Conservation (phyloP, 1,139 yeast species). For the Sugiyamaella japonica region DNA sequence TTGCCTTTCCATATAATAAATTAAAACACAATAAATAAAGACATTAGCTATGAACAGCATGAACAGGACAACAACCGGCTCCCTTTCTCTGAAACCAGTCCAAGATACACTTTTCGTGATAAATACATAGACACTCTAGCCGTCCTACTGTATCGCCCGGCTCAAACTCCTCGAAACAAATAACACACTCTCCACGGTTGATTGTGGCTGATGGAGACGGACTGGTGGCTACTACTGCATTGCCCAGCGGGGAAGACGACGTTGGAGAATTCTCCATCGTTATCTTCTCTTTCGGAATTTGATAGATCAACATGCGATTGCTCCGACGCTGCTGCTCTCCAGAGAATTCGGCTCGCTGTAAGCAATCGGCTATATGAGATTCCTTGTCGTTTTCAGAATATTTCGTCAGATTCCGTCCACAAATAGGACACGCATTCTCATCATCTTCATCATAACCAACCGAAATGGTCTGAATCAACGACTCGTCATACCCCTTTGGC, state of each 20-base stretch:
- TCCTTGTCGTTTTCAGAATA: slow-evolving; percentile 54
- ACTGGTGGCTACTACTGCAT: slow-evolving; percentile 10
- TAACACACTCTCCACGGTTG: slow-evolving; percentile 68
- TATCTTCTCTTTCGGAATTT: slow-evolving; percentile 53
- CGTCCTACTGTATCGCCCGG: slow-evolving; percentile 92
- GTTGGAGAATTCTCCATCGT: background rate
- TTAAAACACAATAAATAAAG: background rate
- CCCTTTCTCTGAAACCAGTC: slow-evolving; percentile 90
- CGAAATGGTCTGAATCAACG: slow-evolving; percentile 36
- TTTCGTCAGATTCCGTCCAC: slow-evolving; percentile 44
- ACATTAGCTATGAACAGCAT: slow-evolving; percentile 46
- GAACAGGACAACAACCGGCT: slow-evolving; percentile 84
- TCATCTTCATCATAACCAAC: slow-evolving; percentile 37
- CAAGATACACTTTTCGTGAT: slow-evolving; percentile 85
- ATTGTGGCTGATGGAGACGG: slow-evolving; percentile 16
- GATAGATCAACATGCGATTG: slow-evolving; percentile 85
- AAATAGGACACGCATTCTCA: slow-evolving; percentile 54
- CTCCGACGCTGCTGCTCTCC: slow-evolving; percentile 50
- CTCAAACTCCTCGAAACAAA: slow-evolving; percentile 82
- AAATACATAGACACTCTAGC: slow-evolving; percentile 89
- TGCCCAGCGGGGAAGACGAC: background rate
- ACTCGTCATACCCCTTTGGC: slow-evolving; percentile 26
- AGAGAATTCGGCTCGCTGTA: slow-evolving; percentile 64
- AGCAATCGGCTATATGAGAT: slow-evolving; percentile 67
- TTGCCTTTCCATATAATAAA: too few relatives aligned